Base-by-base conservation (phyloP, 495 filamentous ascomycete species). In the Gamarada debralockiae region DNA sequence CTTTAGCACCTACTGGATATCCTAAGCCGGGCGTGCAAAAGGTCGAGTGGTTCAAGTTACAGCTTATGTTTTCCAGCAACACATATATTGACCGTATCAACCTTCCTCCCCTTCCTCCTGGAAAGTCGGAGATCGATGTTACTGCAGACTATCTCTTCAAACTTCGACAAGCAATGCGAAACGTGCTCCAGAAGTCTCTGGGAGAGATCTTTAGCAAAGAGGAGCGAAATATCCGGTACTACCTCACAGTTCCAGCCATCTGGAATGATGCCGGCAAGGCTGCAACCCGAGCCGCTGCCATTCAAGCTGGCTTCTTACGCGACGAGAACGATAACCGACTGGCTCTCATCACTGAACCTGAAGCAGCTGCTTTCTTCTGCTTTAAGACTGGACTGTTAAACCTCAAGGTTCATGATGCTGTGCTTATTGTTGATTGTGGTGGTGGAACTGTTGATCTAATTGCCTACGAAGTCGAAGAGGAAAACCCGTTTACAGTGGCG, bases 51-150 rank as follows among this genome's bases (percentile, higher is more conserved):
- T 87, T 88, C 74, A 88, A 88, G 71, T 75, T 87, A 21, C 84
- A 88, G 70, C 74, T 88, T 39, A 88, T 88, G 84, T 69, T 88
- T 48, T 86, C 82, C 18, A 84, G 84, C 50, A 88, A 88, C 72
- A 88, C 84, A 5, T 88, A 88, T 64, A 88, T 88, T 59, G 84
- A 88, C 58, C 84, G 84, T 45, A 88, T 88, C 68, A 88, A 88
- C 74, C 74, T 88, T 51, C 84, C 84, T 12, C 84, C 84, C 29
- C 80, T 88, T 42, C 84, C 84, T n/a, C 84, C 84, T 17, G 84
- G 84, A 70, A 88, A 87, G 72, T 86, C 83, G 10, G 84, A 87
- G 64, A 85, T 88, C 65, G 84, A 88, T 66, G 84, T 88, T 25
- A 84, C 84, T 14, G 84, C 84, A 53, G 84, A 88, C 67, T 88